Evolutionary conservation across 2,329 filamentous ascomycete genomes (phyloP).

Genomic region (Lecanoromycetidae sp.): DNA sequence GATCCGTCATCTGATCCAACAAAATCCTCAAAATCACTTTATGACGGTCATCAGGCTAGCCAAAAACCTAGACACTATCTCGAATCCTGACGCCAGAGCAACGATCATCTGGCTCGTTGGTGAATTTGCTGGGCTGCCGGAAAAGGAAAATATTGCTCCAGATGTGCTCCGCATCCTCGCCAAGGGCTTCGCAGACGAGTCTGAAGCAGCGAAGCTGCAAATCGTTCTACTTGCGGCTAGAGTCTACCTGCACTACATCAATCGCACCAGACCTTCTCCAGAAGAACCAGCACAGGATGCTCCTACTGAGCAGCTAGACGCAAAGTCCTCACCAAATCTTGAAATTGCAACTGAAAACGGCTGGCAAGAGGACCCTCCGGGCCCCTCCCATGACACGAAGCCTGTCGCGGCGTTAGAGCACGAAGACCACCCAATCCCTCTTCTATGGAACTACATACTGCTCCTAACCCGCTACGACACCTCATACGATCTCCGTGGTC

Average conservation of each 20-base stretch:
- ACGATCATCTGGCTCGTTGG: conserved; percentile 97
- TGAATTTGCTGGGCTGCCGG: conserved; percentile 71
- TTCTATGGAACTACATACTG: conserved; percentile 74
- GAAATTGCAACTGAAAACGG: conserved; percentile 14
- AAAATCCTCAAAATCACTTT: conserved; percentile 66
- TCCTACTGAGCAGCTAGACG: conserved; percentile 22
- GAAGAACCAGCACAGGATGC: not conserved
- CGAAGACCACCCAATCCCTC: conserved; percentile 58
- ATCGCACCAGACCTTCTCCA: conserved; percentile 38
- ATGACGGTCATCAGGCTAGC: conserved; percentile 81
- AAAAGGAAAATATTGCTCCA: conserved; percentile 78
- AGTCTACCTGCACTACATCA: conserved; percentile 82
- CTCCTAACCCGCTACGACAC: conserved; percentile 83
- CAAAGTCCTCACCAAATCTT: conserved; percentile 1
- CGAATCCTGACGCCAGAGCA: conserved; percentile 75
- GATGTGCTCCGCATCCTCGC: conserved; percentile 82
- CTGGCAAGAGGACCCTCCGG: conserved; percentile 20
- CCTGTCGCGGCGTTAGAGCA: too few relatives aligned
- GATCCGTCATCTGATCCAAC: conserved; percentile 88
- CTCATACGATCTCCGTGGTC: conserved; percentile 88
- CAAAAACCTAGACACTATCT: conserved; percentile 79
- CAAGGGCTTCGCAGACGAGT: conserved; percentile 73
- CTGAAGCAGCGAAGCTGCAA: conserved; percentile 76
- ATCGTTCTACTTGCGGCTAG: conserved; percentile 91
- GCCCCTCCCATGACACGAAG: conserved; percentile 2